These are phyloP conservation scores for Colletotrichum sp. DNA, from an alignment of 2,329 filamentous ascomycete genomes.

Conservation along the genomic window DNA sequence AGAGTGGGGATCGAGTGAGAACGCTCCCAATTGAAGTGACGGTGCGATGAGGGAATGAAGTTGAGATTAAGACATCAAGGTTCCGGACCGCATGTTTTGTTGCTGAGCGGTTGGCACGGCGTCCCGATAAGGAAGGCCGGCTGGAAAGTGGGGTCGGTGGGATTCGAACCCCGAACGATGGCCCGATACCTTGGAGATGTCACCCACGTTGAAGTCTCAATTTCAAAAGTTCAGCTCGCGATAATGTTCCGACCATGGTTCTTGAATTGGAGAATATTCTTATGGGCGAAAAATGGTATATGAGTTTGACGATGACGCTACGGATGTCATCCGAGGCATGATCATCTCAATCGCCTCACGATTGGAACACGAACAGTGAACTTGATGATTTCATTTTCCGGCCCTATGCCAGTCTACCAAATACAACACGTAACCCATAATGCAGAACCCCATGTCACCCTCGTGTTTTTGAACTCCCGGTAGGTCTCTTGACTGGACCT, in stretches of 20 bases:
- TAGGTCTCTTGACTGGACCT: background rate
- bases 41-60: background rate
- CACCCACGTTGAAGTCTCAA: background rate
- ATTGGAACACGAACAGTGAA: background rate
- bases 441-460: background rate
- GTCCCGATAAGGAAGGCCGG: background rate
- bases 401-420: background rate
- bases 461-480: background rate
- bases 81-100: background rate
- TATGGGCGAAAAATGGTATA: accelerated
- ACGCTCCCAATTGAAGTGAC: background rate
- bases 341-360: too few species aligned
- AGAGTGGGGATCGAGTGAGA: background rate
- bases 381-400: background rate
- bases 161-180: background rate
- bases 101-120: background rate
- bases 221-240: accelerated
- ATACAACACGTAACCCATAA: background rate
- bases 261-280: background rate
- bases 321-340: background rate
- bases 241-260: background rate
- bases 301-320: background rate
- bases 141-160: background rate
- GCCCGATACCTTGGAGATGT: background rate
- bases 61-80: background rate